Conservation (phyloP, 23 red algal species). For the Porphyridium purpureum region DNA sequence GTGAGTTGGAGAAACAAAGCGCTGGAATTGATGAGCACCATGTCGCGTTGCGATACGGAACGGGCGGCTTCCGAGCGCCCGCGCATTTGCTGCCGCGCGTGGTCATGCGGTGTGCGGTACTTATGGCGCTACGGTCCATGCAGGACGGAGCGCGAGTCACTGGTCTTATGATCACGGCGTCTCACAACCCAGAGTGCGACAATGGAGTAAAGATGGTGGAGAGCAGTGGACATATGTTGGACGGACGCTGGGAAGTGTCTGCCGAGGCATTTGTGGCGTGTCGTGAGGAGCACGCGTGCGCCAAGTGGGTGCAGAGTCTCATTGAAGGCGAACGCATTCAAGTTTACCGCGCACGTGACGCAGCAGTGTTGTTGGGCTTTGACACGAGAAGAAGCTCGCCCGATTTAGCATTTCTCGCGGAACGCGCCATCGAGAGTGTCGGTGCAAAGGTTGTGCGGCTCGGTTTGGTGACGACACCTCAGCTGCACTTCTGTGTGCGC, state of each 20-base stretch:
- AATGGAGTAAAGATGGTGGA: slow-evolving; percentile 88
- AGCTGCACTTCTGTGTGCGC: slow-evolving; percentile 39
- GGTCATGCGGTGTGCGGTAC: slow-evolving; percentile 33
- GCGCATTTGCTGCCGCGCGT: slow-evolving; percentile 30
- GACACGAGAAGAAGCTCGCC: slow-evolving; percentile 31
- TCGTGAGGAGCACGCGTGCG: slow-evolving; percentile 15
- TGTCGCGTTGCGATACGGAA: slow-evolving; percentile 77
- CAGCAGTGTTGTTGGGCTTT: slow-evolving; percentile 36
- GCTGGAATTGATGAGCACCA: no score
- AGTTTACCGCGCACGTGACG: no score
- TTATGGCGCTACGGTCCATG: slow-evolving; percentile 38
- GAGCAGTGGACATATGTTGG: slow-evolving; percentile 5
- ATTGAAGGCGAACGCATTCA: no score
- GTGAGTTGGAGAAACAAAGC: no score
- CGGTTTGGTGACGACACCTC: slow-evolving; percentile 44
- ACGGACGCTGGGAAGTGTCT: not conserved
- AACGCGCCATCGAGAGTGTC: slow-evolving; percentile 16
- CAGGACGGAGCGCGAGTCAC: slow-evolving; percentile 24
- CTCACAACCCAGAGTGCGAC: slow-evolving; percentile 74
- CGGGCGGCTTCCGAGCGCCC: slow-evolving; percentile 60
- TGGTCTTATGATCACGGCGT: slow-evolving; percentile 92
- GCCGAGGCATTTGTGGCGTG: not conserved
- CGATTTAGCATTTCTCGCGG: slow-evolving; percentile 11
- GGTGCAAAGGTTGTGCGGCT: slow-evolving; percentile 32
- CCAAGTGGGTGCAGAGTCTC: no score